Percentiles rank a stretch among this genome's conserved stretches.
Conservation (phyloP, 73 alveolate species). For the Paramecium sonneborni region DNA sequence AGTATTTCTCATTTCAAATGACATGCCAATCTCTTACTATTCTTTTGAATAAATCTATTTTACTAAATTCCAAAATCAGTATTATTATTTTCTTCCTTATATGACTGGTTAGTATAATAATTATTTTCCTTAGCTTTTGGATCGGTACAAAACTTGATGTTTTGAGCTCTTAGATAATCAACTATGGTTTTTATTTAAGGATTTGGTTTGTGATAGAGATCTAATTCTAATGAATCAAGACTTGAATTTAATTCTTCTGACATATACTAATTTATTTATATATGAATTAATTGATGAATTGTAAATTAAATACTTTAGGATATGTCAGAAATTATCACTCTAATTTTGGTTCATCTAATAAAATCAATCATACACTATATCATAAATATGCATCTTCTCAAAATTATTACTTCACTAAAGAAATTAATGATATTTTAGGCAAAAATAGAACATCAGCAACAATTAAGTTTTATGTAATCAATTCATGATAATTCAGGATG, state of each 20-base stretch:
- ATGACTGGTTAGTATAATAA: background rate
- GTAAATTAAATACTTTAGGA: slow-evolving; percentile 8
- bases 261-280: background rate
- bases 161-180: background rate
- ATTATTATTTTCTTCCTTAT: background rate
- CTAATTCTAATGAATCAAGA: background rate
- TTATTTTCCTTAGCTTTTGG: background rate
- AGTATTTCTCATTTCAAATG: background rate
- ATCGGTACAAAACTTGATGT: background rate
- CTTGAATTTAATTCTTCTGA: slow-evolving; percentile 31
- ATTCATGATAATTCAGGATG: background rate
- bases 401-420: slow-evolving; percentile 59
- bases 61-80: background rate
- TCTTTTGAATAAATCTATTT: background rate
- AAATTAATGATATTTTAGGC: slow-evolving; percentile 51
- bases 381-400: slow-evolving; percentile 60
- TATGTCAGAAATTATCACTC: slow-evolving; percentile 3
- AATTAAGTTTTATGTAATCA: slow-evolving; percentile 1
- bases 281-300: background rate
- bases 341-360: background rate
- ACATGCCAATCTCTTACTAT: background rate
- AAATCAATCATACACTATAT: slow-evolving; percentile 22
- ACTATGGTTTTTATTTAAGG: background rate
- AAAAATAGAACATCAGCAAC: slow-evolving; percentile 32
- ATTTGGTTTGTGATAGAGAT: background rate